phyloP scores from a whole-genome alignment of 768 basidiomycete species.

The Lactarius sanguifluus region DNA sequence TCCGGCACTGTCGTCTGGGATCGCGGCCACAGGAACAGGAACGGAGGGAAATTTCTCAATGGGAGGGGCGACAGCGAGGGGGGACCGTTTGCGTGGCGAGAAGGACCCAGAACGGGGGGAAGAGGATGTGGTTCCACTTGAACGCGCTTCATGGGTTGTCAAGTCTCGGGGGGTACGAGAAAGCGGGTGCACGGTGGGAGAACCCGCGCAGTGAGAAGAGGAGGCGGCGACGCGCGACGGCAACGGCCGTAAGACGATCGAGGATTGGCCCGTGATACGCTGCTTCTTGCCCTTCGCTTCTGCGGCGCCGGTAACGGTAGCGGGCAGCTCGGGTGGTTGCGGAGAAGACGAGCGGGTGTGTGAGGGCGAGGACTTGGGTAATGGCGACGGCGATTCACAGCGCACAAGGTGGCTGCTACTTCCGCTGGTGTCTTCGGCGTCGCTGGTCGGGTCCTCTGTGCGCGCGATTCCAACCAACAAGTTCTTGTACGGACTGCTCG shows the following conservation, averaged over 20 bases:
- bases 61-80: background rate
- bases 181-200: background rate
- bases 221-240: background rate
- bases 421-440: background rate
- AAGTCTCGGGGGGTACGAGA: background rate
- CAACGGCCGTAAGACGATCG: background rate
- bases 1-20: background rate
- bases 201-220: background rate
- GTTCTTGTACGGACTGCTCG: slow-evolving; percentile 2
- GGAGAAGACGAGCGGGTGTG: background rate
- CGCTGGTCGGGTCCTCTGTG: background rate
- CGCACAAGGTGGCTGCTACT: background rate
- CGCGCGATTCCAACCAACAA: background rate
- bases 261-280: background rate
- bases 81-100: background rate
- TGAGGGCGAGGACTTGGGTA: background rate
- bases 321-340: background rate
- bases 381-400: background rate
- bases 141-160: background rate
- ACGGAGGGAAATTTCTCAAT: background rate
- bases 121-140: background rate
- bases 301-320: background rate
- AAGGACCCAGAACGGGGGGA: background rate
- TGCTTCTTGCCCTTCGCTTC: background rate
- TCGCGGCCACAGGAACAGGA: background rate